phyloP scores from a whole-genome alignment of 75 land plant species.

The Sequoiadendron giganteum region DNA sequence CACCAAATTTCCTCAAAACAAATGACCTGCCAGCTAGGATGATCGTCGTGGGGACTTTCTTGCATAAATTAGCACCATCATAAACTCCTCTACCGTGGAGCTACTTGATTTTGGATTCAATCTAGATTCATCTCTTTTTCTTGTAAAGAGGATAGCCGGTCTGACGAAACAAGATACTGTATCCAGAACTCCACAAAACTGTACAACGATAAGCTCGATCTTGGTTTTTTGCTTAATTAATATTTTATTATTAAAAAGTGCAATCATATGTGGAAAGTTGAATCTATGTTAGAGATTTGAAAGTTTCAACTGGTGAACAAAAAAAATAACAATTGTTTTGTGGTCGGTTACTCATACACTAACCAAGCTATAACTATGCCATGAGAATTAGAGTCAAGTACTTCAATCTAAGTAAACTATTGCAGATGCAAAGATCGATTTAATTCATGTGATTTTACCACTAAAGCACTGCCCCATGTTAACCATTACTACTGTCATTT shows the following conservation, averaged over 20 bases:
- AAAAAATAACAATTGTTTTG: too few species aligned
- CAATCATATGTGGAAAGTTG: too few species aligned
- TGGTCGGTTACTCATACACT: too few species aligned
- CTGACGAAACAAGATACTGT: slow-evolving; percentile 27
- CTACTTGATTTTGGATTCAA: slow-evolving; percentile 18
- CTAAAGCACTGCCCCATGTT: too few species aligned
- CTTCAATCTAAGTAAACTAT: background rate
- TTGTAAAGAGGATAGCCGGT: slow-evolving; percentile 9
- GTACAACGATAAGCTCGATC: slow-evolving; percentile 53
- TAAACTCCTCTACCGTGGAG: slow-evolving; percentile 50
- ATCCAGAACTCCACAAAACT: slow-evolving; percentile 68
- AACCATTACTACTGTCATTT: too few species aligned
- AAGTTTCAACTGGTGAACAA: too few species aligned
- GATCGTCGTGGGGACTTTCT: slow-evolving; percentile 26
- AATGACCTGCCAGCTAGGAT: background rate
- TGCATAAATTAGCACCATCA: slow-evolving; percentile 68
- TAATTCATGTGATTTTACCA: too few species aligned
- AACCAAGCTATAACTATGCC: too few species aligned
- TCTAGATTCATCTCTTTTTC: slow-evolving; percentile 22
- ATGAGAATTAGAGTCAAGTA: background rate
- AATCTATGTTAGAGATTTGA: too few species aligned
- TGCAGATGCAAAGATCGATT: too few species aligned
- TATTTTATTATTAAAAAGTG: too few species aligned
- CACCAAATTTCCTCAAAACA: background rate
- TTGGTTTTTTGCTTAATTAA: too few species aligned